These are phyloP conservation scores for Mrakia hoshinonis DNA, from an alignment of 768 basidiomycete species.

Conservation along the genomic window DNA sequence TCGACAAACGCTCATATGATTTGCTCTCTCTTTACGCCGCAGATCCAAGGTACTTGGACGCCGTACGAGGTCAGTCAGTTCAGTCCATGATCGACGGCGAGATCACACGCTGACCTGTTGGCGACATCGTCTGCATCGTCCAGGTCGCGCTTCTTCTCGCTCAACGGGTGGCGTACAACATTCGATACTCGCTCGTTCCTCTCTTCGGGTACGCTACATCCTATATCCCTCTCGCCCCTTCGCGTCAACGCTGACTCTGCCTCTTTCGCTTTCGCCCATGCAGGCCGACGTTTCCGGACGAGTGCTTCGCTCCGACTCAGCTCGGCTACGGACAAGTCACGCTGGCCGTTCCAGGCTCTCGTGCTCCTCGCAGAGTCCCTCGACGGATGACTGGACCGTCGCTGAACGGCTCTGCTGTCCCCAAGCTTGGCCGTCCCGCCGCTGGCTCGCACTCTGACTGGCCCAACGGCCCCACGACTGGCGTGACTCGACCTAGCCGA, in stretches of 20 bases:
- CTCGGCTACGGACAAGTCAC: slow-evolving; percentile 80
- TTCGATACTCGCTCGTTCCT: slow-evolving; percentile 76
- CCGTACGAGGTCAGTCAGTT: slow-evolving; percentile 57
- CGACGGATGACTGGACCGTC: not conserved
- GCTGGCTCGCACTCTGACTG: not conserved
- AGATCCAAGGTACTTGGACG: slow-evolving; percentile 87
- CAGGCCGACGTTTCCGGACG: slow-evolving; percentile 74
- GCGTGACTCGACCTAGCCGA: not conserved
- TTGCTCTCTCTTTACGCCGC: not conserved
- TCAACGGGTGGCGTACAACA: slow-evolving; percentile 72
- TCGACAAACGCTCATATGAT: too few relatives aligned
- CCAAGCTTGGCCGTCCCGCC: not conserved
- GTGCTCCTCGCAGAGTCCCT: not conserved
- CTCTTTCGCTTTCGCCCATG: not conserved
- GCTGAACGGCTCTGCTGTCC: not conserved
- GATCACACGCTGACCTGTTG: not conserved
- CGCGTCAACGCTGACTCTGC: not conserved
- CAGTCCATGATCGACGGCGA: not conserved
- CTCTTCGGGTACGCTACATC: slow-evolving; percentile 61
- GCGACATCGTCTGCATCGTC: slow-evolving; percentile 6
- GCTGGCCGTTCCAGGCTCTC: slow-evolving; percentile 10
- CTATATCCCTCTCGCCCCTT: not conserved
- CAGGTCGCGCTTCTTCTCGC: slow-evolving; percentile 28
- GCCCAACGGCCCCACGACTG: not conserved
- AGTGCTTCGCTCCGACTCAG: slow-evolving; percentile 75